These are phyloP conservation scores for Aspergillus terreus DNA, from an alignment of 2,329 filamentous ascomycete genomes.

Conservation along the genomic window DNA sequence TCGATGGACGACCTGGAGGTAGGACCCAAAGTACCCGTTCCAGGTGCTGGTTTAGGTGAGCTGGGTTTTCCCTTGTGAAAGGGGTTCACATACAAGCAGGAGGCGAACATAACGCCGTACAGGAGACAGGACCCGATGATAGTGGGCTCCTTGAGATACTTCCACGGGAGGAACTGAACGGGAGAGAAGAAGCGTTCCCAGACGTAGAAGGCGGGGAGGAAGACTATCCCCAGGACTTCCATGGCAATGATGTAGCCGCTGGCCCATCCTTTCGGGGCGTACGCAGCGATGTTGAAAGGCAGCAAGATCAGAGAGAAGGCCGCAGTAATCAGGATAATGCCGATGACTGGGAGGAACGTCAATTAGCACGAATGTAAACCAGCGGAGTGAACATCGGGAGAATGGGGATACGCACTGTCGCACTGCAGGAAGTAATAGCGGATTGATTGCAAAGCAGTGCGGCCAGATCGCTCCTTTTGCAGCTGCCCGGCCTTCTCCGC, in stretches of 20 bases:
- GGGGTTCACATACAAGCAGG: background rate
- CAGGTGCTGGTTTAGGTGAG: constrained; percentile 21
- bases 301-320: constrained; percentile 1
- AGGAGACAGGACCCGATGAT: constrained; percentile 26
- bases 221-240: constrained; percentile 50
- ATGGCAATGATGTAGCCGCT: constrained; percentile 48
- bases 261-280: constrained; percentile 23
- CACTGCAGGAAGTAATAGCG: constrained; percentile 42
- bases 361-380: no score
- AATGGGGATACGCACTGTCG: background rate
- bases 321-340: background rate
- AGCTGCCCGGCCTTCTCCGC: constrained; percentile 47
- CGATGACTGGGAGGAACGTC: background rate
- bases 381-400: background rate
- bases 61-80: constrained; percentile 8
- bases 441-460: constrained; percentile 45
- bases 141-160: constrained; percentile 40
- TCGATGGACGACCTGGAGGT: constrained; percentile 36
- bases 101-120: constrained; percentile 11
- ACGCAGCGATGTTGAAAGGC: constrained; percentile 20
- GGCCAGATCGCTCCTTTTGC: constrained; percentile 5
- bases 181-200: constrained; percentile 53
- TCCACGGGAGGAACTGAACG: constrained; percentile 13
- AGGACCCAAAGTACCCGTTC: constrained; percentile 32
- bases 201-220: constrained; percentile 50